Evolutionary conservation across 768 basidiomycete genomes (phyloP).

Genomic region (Coprinopsis marcescibilis): DNA sequence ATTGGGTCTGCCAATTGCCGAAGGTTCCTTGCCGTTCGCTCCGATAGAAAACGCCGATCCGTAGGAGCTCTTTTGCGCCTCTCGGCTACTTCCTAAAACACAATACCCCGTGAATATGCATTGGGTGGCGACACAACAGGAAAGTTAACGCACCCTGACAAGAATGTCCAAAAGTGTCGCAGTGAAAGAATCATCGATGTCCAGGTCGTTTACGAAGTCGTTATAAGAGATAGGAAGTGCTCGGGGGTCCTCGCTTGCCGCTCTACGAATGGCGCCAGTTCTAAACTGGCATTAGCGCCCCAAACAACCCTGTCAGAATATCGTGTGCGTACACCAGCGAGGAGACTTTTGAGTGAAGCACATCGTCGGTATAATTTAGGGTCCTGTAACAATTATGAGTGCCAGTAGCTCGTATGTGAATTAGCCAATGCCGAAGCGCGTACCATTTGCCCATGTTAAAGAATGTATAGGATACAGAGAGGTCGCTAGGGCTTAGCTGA

Average conservation of each 20-base stretch:
- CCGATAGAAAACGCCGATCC: constrained; percentile 61
- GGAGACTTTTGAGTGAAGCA: constrained; percentile 70
- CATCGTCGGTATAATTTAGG: constrained; percentile 64
- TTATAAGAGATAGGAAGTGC: constrained; percentile 55
- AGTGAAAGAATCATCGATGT: constrained; percentile 77
- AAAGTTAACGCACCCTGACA: constrained; percentile 54
- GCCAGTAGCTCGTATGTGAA: constrained; percentile 11
- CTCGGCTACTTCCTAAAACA: constrained; percentile 66
- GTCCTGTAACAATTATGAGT: constrained; percentile 43
- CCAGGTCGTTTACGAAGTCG: constrained; percentile 69
- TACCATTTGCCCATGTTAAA: constrained; percentile 70
- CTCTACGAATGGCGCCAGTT: constrained; percentile 66
- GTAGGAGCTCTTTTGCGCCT: constrained; percentile 49
- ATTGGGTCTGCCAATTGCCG: constrained; percentile 48
- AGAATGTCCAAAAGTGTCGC: constrained; percentile 68
- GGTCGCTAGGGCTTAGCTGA: not conserved
- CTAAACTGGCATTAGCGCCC: constrained; percentile 26
- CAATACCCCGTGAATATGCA: not conserved
- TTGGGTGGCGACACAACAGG: not conserved
- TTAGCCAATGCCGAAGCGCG: constrained; percentile 16
- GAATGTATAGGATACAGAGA: constrained; percentile 13
- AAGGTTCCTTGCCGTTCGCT: constrained; percentile 59
- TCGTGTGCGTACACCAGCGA: constrained; percentile 60
- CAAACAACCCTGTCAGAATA: constrained; percentile 2
- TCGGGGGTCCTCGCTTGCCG: constrained; percentile 59